These are phyloP conservation scores for Hygrophoropsis aurantiaca DNA, from an alignment of 768 basidiomycete genomes.

Conservation along the genomic window DNA sequence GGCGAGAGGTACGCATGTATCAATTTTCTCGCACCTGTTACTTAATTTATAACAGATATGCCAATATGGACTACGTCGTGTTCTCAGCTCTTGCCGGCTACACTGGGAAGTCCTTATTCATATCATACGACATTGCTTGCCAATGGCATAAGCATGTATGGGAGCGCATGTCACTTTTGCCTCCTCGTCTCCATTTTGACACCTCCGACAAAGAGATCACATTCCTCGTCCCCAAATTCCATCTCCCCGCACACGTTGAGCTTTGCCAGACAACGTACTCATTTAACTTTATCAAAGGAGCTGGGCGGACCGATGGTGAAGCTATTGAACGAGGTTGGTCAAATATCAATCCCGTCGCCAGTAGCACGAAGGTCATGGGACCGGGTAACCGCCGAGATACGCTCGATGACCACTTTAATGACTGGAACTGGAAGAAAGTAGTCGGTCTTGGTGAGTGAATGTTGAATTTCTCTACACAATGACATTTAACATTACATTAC, in stretches of 20 bases:
- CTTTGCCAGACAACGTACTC: constrained; percentile 12
- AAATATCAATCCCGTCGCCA: constrained; percentile 7
- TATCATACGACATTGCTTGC: constrained; percentile 19
- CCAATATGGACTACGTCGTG: constrained; percentile 17
- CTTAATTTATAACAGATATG: constrained; percentile 7
- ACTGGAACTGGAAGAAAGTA: constrained; percentile 14
- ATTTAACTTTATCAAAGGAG: constrained; percentile 12
- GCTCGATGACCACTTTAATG: constrained; percentile 10
- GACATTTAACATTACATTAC: too few relatives aligned
- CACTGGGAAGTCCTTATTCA: neutral
- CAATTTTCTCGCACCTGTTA: neutral
- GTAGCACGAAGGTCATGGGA: constrained; percentile 15
- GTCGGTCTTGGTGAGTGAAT: constrained; percentile 5
- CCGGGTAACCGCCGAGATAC: constrained; percentile 11
- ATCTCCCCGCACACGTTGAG: constrained; percentile 12
- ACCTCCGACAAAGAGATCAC: constrained; percentile 1
- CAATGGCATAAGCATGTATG: constrained; percentile 13
- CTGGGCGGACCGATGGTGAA: constrained; percentile 19
- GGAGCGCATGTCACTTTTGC: neutral
- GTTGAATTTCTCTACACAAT: too few relatives aligned
- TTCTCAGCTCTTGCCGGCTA: constrained; percentile 1
- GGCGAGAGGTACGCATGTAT: neutral
- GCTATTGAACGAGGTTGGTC: constrained; percentile 16
- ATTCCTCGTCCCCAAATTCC: constrained; percentile 19
- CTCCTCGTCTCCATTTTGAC: neutral